Conservation (phyloP, 1,284 basidiomycete species). For the Puccinia horiana region DNA sequence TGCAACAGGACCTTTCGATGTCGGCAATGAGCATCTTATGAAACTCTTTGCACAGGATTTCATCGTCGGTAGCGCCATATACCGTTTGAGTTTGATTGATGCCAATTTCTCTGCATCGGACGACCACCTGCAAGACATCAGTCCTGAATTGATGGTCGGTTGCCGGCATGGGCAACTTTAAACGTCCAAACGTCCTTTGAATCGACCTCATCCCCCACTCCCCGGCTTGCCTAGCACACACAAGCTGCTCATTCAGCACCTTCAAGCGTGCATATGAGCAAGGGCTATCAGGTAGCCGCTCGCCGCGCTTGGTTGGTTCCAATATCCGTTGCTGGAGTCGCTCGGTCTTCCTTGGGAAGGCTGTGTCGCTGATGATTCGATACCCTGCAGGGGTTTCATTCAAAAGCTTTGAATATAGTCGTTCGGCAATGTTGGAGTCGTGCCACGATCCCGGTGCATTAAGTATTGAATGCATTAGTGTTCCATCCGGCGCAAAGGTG, state of each 20-base stretch:
- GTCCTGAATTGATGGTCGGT: conserved; percentile 53
- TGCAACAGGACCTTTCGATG: neutral
- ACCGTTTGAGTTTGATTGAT: conserved; percentile 61
- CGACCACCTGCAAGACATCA: conserved; percentile 58
- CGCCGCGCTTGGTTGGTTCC: conserved; percentile 61
- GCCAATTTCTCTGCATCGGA: too few species aligned
- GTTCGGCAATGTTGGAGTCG: conserved; percentile 60
- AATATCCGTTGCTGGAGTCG: conserved; percentile 58
- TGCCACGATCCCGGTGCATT: conserved; percentile 66
- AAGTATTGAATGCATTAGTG: conserved; percentile 58
- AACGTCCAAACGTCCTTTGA: conserved; percentile 62
- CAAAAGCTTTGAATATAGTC: conserved; percentile 60
- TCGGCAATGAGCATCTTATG: neutral
- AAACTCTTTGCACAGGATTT: neutral
- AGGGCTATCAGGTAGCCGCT: conserved; percentile 54
- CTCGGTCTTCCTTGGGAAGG: conserved; percentile 60
- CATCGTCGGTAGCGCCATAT: conserved; percentile 53
- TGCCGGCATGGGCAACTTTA: conserved; percentile 60
- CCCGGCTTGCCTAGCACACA: conserved; percentile 61
- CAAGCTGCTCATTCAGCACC: conserved; percentile 58
- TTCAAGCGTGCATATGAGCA: conserved; percentile 53
- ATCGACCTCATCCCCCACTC: conserved; percentile 63
- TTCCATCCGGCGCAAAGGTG: neutral
- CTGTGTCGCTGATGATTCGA: conserved; percentile 62
- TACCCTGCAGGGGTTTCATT: conserved; percentile 59